These are phyloP conservation scores for Glaciozyma martinii DNA, from an alignment of 768 basidiomycete species.

Conservation along the genomic window DNA sequence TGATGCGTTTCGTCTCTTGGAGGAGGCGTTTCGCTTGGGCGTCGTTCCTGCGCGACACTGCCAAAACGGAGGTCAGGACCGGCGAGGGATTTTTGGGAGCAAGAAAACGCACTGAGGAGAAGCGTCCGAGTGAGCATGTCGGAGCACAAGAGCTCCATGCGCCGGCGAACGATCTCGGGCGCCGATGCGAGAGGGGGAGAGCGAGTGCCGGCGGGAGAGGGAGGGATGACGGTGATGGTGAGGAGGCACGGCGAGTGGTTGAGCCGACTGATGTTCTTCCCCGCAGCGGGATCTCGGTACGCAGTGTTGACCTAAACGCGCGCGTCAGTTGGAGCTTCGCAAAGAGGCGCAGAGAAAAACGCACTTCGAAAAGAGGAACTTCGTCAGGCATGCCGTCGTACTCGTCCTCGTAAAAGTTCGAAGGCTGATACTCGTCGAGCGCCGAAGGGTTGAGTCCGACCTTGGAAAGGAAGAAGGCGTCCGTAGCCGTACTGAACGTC, in stretches of 20 bases:
- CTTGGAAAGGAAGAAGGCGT: conserved; percentile 58
- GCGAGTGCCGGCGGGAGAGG: conserved; percentile 13
- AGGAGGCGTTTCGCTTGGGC: conserved; percentile 76
- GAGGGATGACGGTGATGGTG: conserved; percentile 78
- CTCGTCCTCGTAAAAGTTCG: conserved; percentile 34
- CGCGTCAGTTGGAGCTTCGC: not conserved
- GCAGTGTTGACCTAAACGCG: conserved; percentile 60
- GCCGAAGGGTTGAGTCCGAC: conserved; percentile 29
- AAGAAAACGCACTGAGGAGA: conserved; percentile 51
- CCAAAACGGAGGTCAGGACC: not conserved
- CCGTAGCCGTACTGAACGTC: conserved; percentile 61
- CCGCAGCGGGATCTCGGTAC: conserved; percentile 82
- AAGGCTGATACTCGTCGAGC: conserved; percentile 28
- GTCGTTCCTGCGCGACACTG: conserved; percentile 73
- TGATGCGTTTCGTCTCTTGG: conserved; percentile 61
- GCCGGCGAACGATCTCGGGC: conserved; percentile 77
- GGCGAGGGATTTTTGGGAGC: too few species aligned
- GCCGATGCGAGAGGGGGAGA: conserved; percentile 47
- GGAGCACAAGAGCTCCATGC: conserved; percentile 92
- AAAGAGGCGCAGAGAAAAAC: not conserved
- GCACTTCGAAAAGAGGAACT: conserved; percentile 79
- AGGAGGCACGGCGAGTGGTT: conserved; percentile 81
- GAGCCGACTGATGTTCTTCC: conserved; percentile 74
- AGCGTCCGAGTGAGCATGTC: conserved; percentile 96
- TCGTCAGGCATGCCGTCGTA: conserved; percentile 88